Evolutionary conservation across 805 yeast species (phyloP).

Genomic region (Saccharomycopsis oosterbeekiorum): DNA sequence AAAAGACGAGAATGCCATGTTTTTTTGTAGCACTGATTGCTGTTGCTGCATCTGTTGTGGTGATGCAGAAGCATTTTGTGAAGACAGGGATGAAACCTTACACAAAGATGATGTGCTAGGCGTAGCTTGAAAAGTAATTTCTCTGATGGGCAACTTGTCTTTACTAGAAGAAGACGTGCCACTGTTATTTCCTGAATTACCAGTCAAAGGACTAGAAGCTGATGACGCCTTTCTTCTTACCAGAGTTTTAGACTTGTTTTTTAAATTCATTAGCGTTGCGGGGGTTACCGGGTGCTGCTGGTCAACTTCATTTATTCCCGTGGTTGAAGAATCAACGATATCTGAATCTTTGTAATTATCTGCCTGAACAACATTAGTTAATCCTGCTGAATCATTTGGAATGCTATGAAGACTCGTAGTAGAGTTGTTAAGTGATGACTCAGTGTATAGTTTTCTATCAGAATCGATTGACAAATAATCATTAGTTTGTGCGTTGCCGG

Average conservation of each 20-base stretch:
- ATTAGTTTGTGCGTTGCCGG: conserved; percentile 2
- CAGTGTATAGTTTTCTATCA: not conserved
- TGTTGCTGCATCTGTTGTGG: not conserved
- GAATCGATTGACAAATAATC: not conserved
- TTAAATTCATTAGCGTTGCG: conserved; percentile 17
- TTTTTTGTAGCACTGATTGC: not conserved
- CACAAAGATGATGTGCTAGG: not conserved
- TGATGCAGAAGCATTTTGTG: not conserved
- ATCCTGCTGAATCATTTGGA: not conserved
- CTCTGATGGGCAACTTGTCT: conserved; percentile 1
- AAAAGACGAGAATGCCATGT: conserved; percentile 13
- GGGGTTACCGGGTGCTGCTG: conserved; percentile 16
- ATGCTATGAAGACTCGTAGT: conserved; percentile 3
- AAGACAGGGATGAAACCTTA: not conserved
- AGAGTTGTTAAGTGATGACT: conserved; percentile 5
- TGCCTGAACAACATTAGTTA: not conserved
- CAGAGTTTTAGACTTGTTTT: conserved; percentile 30
- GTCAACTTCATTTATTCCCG: not conserved
- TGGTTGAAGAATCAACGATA: not conserved
- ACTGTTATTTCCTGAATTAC: not conserved
- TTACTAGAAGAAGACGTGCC: not conserved
- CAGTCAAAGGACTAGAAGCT: not conserved
- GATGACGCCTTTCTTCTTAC: conserved; percentile 28
- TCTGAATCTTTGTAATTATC: not conserved
- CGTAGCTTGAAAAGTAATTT: conserved; percentile 14